Evolutionary conservation across 768 basidiomycete genomes (phyloP).

Genomic region (Phanerochaete carnosa): DNA sequence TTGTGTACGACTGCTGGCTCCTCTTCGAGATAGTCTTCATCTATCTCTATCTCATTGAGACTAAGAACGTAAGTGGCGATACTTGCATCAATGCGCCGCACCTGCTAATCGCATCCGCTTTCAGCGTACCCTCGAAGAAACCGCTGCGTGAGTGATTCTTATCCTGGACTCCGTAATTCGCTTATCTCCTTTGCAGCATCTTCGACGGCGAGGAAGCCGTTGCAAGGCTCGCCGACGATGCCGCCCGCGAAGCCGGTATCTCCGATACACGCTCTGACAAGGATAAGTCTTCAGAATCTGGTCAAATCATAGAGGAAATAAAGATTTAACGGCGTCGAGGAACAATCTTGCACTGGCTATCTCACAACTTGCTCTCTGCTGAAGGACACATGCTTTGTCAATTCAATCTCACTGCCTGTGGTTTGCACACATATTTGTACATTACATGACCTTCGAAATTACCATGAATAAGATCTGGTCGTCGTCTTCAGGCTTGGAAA

Average conservation of each 20-base stretch:
- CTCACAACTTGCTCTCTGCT: no score
- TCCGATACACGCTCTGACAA: conserved; percentile 18
- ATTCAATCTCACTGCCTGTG: background rate
- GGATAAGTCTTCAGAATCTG: conserved; percentile 21
- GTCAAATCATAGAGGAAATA: conserved; percentile 19
- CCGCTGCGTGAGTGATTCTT: conserved; percentile 25
- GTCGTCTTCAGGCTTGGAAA: no score
- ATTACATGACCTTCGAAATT: background rate
- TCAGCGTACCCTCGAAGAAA: conserved; percentile 32
- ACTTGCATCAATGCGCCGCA: background rate
- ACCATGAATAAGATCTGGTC: background rate
- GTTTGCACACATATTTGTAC: background rate
- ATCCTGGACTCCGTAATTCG: background rate
- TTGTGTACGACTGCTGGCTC: conserved; percentile 39
- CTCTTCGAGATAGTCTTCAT: conserved; percentile 38
- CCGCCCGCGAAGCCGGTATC: conserved; percentile 16
- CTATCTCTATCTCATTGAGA: conserved; percentile 36
- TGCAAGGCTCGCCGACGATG: conserved; percentile 16
- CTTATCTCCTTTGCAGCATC: conserved; percentile 15
- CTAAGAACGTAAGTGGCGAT: conserved; percentile 27
- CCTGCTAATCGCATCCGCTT: background rate
- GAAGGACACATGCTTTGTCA: background rate
- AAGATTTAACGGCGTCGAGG: conserved; percentile 7
- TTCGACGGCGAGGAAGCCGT: conserved; percentile 30
- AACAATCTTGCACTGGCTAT: background rate